Percentiles rank a stretch among this genome's conserved stretches.
phyloP scores from a whole-genome alignment of 164 flowering plant genomes.

The Nymphaea thermarum region DNA sequence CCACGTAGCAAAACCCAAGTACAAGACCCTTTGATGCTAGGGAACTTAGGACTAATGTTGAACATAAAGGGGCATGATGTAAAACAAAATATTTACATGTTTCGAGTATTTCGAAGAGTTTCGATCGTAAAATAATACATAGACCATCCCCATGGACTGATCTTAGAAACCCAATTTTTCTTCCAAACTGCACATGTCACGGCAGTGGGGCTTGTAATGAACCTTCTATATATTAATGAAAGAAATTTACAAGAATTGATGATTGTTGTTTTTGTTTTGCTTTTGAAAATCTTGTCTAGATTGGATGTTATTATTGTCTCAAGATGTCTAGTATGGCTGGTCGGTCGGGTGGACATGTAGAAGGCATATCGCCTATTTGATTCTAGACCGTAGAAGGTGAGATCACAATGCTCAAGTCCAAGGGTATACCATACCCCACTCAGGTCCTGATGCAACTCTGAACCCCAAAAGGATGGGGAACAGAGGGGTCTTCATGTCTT shows the following conservation, averaged over 20 bases:
- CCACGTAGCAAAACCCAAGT: conserved; percentile 25
- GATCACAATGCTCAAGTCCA: too few relatives aligned
- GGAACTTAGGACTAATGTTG: background rate
- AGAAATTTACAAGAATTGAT: background rate
- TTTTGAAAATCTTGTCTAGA: too few relatives aligned
- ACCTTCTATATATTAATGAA: background rate
- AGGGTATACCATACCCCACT: too few relatives aligned
- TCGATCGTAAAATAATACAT: background rate
- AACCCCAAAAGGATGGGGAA: too few relatives aligned
- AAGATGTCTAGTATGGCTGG: too few relatives aligned
- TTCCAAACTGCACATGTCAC: background rate
- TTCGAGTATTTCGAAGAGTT: background rate
- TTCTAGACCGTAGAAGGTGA: too few relatives aligned
- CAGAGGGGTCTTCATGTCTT: too few relatives aligned
- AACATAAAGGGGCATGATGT: background rate
- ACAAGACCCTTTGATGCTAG: background rate
- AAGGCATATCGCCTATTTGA: too few relatives aligned
- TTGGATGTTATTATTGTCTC: too few relatives aligned
- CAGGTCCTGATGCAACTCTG: too few relatives aligned
- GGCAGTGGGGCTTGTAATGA: background rate
- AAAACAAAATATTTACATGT: too few relatives aligned
- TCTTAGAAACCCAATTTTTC: background rate
- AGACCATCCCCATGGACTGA: background rate
- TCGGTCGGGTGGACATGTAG: too few relatives aligned
- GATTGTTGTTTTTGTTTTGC: background rate